Evolutionary conservation across 495 filamentous ascomycete genomes (phyloP), one percentile per base, ranked within the genome.

Genomic region (Podospora conica): DNA sequence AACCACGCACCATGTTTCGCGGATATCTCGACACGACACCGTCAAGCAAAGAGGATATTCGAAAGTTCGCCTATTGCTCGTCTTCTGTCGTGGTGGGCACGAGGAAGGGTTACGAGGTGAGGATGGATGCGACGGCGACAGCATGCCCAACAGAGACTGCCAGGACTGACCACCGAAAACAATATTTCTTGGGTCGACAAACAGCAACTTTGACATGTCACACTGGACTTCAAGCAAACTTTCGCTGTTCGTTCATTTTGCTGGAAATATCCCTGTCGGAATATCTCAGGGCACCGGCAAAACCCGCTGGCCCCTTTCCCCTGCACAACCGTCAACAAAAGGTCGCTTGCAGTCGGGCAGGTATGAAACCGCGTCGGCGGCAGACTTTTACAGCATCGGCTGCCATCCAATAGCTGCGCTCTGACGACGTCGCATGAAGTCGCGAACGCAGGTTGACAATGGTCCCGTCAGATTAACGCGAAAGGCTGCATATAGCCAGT

Each of bases 381-480:
- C 40, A 48, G 40, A 48, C 40, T 48, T 40, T 48, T 48, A 7
- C 40, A 11, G 15, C 40, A 48, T 48, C 18, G 40, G 40, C 40
- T 48, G 40, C 40, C 18, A 48, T 15, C 40, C 40, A 48, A 48
- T 48, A n/a, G 40, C 18, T 48, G 40, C n/a, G 6, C 9, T 20
- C 6, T 9, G 18, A 58, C 21, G 22, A 8, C 12, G 29, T 58
- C 22, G 55, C 63, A 64, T 64, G 23, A 64, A 58, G 63, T 58
- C 23, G 62, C 15, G 48, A 61, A 21, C 22, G 10, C 25, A 25
- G 56, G 56, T 12, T 20, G 28, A 21, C 48, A 54, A 57, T 6
- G 56, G 61, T 40, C 25, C 24, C 29, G 60, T 54, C 22, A 55
- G 58, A 68, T 68, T 68, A 62, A 54, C 40, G 55, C 61, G 66